Conservation (phyloP, 169 alveolate species). For the Eimeria praecox region DNA sequence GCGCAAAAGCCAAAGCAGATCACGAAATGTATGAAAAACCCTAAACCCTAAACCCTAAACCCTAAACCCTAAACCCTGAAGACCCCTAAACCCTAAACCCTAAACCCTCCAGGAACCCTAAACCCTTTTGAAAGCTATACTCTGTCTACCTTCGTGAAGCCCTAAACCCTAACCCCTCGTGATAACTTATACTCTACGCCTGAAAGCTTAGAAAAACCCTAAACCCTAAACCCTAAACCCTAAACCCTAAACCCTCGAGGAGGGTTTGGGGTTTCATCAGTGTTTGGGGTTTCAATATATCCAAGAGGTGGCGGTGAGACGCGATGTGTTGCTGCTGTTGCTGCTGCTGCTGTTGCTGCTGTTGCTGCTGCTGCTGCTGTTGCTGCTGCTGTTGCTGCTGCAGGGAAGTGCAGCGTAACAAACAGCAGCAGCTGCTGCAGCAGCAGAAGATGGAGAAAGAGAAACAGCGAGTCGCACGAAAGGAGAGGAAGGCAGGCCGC, state of each 20-base stretch:
- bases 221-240: neutral
- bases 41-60: constrained; percentile 50
- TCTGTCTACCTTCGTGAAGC: neutral
- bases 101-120: neutral
- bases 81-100: neutral
- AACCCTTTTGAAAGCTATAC: too few species aligned
- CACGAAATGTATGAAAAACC: constrained; percentile 20
- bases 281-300: neutral
- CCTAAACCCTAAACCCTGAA: neutral
- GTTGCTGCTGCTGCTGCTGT: neutral
- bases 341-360: constrained; percentile 42
- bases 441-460: constrained; percentile 49
- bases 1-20: constrained; percentile 52
- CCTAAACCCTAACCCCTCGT: neutral
- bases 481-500: constrained; percentile 54
- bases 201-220: neutral
- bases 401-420: constrained; percentile 35
- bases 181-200: neutral
- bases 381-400: constrained; percentile 43
- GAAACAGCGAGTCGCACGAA: constrained; percentile 24
- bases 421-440: constrained; percentile 55
- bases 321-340: neutral
- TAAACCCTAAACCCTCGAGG: neutral
- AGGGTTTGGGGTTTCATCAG: neutral
- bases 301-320: neutral